phyloP scores from a whole-genome alignment of 106 monocot genomes.

The Agapanthus africanus region DNA sequence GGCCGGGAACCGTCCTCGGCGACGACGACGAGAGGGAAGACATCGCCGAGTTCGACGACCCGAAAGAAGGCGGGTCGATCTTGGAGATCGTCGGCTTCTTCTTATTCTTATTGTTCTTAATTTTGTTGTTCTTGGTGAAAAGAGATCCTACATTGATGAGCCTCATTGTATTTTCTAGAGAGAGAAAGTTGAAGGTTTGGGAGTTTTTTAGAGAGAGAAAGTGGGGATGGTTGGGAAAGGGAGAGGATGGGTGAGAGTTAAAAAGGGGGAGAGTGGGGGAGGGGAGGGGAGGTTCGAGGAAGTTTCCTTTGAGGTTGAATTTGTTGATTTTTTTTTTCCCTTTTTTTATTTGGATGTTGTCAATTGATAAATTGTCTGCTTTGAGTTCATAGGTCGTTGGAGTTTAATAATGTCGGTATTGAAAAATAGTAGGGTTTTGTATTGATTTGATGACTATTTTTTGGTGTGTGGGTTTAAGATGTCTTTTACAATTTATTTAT shows the following conservation, averaged over 20 bases:
- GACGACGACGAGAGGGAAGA: not conserved
- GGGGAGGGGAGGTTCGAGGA: conserved; percentile 46
- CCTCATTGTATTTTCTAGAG: conserved; percentile 1
- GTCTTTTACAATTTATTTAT: no score
- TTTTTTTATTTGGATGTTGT: no score
- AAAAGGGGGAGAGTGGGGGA: conserved; percentile 8
- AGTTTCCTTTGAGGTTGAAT: conserved; percentile 22
- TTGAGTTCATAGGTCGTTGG: no score
- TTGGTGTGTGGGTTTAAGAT: no score
- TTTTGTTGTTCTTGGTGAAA: no score
- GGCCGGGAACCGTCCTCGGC: conserved; percentile 8
- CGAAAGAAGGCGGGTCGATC: conserved; percentile 11
- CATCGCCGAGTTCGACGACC: conserved; percentile 5
- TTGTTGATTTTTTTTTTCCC: not conserved
- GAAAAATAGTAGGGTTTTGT: no score
- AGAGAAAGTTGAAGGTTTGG: no score
- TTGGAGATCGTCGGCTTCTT: conserved; percentile 9
- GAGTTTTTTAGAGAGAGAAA: not conserved
- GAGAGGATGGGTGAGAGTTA: not conserved
- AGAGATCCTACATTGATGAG: not conserved
- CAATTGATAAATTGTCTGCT: no score
- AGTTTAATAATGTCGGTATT: no score
- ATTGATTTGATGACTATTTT: no score
- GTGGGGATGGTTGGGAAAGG: not conserved
- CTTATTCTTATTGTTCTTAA: no score